These are phyloP conservation scores for Ogataea haglerorum DNA, from an alignment of 805 yeast genomes.

Conservation along the genomic window DNA sequence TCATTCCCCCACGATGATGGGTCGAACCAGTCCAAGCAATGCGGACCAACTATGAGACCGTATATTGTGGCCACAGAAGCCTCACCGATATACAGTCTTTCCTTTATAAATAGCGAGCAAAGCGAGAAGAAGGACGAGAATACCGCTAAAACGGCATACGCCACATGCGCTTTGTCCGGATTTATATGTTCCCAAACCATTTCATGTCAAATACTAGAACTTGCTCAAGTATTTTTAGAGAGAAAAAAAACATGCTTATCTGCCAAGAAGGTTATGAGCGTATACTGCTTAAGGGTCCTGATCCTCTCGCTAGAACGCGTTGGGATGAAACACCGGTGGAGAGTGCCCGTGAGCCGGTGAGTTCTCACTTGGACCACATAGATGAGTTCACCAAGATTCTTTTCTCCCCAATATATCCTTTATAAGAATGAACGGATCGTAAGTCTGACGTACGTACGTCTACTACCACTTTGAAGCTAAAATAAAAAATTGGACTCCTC, in stretches of 20 bases:
- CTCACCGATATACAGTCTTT: slow-evolving; percentile 58
- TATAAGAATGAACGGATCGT: too few species aligned
- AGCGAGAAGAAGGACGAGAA: slow-evolving; percentile 57
- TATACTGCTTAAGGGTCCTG: background rate
- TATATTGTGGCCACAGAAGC: slow-evolving; percentile 63
- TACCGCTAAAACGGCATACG: slow-evolving; percentile 59
- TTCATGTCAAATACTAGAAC: background rate
- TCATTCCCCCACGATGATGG: slow-evolving; percentile 58
- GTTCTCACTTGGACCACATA: too few species aligned
- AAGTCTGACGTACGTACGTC: too few species aligned
- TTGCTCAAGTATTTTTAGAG: background rate
- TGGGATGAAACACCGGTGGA: too few species aligned
- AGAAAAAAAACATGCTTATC: slow-evolving; percentile 1
- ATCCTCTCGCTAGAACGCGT: background rate
- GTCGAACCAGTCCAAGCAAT: slow-evolving; percentile 54
- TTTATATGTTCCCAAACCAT: slow-evolving; percentile 35
- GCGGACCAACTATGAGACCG: slow-evolving; percentile 60
- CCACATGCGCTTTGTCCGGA: slow-evolving; percentile 34
- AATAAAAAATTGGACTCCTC: slow-evolving; percentile 3
- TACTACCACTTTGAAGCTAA: background rate
- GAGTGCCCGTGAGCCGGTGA: too few species aligned
- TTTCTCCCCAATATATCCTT: too few species aligned
- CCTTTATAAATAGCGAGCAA: slow-evolving; percentile 56
- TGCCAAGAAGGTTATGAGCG: slow-evolving; percentile 10
- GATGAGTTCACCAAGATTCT: too few species aligned